phyloP scores from a whole-genome alignment of 225 moss, liverwort and hornwort species.

The Pseudisothecium myosuroides region DNA sequence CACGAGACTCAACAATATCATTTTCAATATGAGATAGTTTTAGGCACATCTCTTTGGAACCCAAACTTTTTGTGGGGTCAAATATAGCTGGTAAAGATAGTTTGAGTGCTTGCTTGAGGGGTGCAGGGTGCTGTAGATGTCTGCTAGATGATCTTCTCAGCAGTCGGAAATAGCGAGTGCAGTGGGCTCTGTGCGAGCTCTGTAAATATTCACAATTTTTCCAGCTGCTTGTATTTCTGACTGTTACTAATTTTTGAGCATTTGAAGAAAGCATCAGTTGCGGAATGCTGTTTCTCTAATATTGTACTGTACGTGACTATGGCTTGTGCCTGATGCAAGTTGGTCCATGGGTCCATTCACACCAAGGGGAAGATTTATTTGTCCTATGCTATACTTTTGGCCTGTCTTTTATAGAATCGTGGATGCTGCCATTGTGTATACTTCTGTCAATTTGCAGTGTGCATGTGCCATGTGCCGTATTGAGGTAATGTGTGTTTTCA shows the following conservation, averaged over 20 bases:
- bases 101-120: not conserved
- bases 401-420: not conserved
- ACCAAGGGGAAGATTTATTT: not conserved
- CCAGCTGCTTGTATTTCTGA: conserved; percentile 2
- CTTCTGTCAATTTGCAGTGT: not conserved
- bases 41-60: not conserved
- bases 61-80: not conserved
- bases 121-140: not conserved
- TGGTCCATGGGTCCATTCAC: not conserved
- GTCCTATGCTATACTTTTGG: not conserved
- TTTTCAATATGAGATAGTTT: not conserved
- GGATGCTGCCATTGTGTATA: not conserved
- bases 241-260: not conserved
- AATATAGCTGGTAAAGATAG: not conserved
- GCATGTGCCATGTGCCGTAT: not conserved
- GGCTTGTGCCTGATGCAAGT: not conserved
- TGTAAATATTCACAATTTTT: conserved; percentile 32
- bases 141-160: not conserved
- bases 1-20: not conserved
- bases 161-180: not conserved
- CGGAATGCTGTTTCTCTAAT: not conserved
- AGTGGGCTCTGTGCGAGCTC: not conserved
- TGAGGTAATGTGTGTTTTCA: not conserved
- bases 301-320: not conserved
- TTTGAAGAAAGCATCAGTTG: not conserved